These are phyloP conservation scores for Kondoa malvinella DNA, from an alignment of 768 basidiomycete genomes.

Conservation along the genomic window DNA sequence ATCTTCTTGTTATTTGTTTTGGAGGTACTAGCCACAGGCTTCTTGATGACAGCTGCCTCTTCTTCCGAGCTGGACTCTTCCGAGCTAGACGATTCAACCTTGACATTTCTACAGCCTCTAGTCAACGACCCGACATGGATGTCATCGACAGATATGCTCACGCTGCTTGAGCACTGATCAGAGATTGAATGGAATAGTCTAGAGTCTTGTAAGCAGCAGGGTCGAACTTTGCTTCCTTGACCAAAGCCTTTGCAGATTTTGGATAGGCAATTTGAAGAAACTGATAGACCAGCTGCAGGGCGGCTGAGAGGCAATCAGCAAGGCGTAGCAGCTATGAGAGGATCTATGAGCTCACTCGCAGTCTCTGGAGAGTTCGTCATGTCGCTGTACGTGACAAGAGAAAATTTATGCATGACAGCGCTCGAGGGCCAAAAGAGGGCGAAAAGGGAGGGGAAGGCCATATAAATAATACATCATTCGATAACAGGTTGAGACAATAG, in stretches of 20 bases:
- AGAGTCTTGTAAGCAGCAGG: background rate
- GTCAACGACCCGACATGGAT: too few species aligned
- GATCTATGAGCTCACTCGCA: background rate
- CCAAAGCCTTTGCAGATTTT: background rate
- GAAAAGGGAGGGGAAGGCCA: too few species aligned
- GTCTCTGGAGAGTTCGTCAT: background rate
- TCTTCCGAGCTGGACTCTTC: background rate
- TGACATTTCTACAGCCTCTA: too few species aligned
- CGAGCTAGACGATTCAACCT: too few species aligned
- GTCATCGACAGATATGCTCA: too few species aligned
- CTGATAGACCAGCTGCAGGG: background rate
- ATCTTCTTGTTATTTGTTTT: background rate
- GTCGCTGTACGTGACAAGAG: too few species aligned
- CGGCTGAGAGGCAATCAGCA: background rate
- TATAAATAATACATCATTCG: too few species aligned
- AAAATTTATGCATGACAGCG: too few species aligned
- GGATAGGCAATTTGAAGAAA: background rate
- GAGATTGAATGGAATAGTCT: background rate
- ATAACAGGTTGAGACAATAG: too few species aligned
- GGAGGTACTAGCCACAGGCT: background rate
- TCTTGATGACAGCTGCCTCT: background rate
- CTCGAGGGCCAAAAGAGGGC: too few species aligned
- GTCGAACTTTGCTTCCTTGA: background rate
- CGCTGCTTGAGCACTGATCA: too few species aligned
- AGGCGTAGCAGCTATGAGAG: background rate